Evolutionary conservation across 345 rosid species (phyloP), one percentile per base, ranked within the genome.

Genomic region (Stellera chamaejasme): DNA sequence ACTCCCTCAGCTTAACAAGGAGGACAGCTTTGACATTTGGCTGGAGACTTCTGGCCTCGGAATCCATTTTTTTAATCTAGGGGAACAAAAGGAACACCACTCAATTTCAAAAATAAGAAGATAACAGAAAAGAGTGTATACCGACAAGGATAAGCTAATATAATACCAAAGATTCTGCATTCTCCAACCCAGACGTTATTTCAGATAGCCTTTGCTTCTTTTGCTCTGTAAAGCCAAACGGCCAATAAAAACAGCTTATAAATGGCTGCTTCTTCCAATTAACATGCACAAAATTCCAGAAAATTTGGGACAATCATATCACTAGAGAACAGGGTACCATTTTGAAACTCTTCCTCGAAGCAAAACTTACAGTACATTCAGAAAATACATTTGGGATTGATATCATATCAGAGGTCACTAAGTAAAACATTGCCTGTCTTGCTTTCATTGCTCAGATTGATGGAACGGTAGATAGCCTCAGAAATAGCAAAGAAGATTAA

Each of bases 31-130:
- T 89, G 39, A 77, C 62, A 68, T 66, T 75, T 13, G 95, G 87
- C 55, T 65, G 91, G 65, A 89, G 78, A 61, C 79, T 82, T 73
- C 95, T 86, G 16, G 92, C 97, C 71, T 89, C 95, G 13, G 82
- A 77, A 74, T 89, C 97, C 97, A 89, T 86, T 68, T 89, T 89
- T 65, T 84, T 76, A 62, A 85, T 77, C 90, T 84, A 66, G 61
- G 25, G 46, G 51, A 36, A 15, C 10, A 66, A 2, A 27, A 62
- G 45, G 10, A 49, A 12, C 27, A 54, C 50, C 61, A 27, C 56
- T n/a, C 69, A 49, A 66, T 39, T 3, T 27, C 28, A 27, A 39
- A 10, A 14, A 4, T 6, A 65, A 53, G 49, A 10, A 50, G 26
- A 27, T 13, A 39, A 42, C 32, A 45, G 25, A n/a, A 48, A 55